A percentile compares a stretch with the other conserved stretches of the same genome.
phyloP scores from a whole-genome alignment of 768 basidiomycete genomes.

The Pholiota conissans region DNA sequence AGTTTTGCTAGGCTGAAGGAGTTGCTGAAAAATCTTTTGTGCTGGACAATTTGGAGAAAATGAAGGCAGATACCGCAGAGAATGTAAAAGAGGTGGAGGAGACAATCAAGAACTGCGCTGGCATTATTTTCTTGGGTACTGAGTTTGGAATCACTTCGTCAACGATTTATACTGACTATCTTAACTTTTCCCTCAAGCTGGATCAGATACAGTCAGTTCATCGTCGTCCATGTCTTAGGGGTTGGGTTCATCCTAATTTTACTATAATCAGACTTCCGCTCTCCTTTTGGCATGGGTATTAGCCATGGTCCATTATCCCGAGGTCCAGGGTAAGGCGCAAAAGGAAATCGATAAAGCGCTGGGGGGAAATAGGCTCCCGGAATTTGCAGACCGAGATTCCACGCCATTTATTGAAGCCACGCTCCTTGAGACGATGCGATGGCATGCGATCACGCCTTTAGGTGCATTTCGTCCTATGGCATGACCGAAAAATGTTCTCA shows the following conservation, averaged over 20 bases:
- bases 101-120: constrained; percentile 1
- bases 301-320: constrained; percentile 39
- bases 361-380: constrained; percentile 39
- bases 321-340: constrained; percentile 40
- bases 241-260: no score
- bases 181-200: neutral
- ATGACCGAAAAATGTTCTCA: no score
- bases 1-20: constrained; percentile 20
- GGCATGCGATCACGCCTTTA: constrained; percentile 36
- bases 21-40: constrained; percentile 10
- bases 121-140: constrained; percentile 2
- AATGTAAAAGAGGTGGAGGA: neutral
- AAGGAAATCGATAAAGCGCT: constrained; percentile 42
- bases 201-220: constrained; percentile 3
- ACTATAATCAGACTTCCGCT: constrained; percentile 28
- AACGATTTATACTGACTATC: neutral
- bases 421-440: constrained; percentile 41
- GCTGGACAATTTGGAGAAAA: neutral
- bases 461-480: constrained; percentile 24
- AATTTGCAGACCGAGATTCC: constrained; percentile 35
- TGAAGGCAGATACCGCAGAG: neutral
- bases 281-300: constrained; percentile 31
- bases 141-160: neutral
- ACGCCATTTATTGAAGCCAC: constrained; percentile 48
- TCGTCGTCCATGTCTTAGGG: neutral